Percentiles rank a stretch among this genome's conserved stretches.
These are phyloP conservation scores for Botryotinia calthae DNA, from an alignment of 2,329 filamentous ascomycete genomes.

Conservation along the genomic window DNA sequence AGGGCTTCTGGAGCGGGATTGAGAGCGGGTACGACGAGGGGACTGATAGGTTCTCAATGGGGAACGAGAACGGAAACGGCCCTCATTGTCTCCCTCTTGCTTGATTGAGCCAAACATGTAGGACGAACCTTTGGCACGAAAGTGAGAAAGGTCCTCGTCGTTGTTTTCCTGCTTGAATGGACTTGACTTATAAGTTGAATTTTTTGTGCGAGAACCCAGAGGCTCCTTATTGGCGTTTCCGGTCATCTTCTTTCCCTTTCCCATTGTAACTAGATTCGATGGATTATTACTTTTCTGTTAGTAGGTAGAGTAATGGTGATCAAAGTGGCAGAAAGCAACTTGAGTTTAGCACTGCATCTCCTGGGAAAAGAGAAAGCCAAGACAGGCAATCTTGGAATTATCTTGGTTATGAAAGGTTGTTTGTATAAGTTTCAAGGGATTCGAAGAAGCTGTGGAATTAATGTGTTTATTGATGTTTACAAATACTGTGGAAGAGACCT, in stretches of 20 bases:
- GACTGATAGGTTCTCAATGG: neutral
- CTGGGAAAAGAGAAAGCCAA: neutral
- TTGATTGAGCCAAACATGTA: neutral
- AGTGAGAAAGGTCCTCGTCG: neutral
- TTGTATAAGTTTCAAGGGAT: neutral
- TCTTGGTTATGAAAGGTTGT: neutral
- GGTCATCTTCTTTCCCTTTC: neutral
- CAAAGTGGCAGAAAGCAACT: neutral
- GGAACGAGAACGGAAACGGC: neutral
- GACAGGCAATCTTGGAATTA: neutral
- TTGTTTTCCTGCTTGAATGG: neutral
- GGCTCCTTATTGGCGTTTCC: neutral
- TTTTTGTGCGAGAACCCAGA: neutral
- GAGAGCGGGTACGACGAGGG: no score
- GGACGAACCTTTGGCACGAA: neutral
- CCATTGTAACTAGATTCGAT: neutral
- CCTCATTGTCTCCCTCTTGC: neutral
- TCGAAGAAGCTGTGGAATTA: neutral
- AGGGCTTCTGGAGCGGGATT: neutral
- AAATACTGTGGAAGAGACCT: neutral
- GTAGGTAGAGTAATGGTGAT: neutral
- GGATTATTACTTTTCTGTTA: neutral
- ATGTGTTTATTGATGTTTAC: neutral
- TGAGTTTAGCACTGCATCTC: neutral
- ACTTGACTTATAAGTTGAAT: neutral